phyloP scores from a whole-genome alignment of 768 basidiomycete species.

The Cystoderma amianthinum region DNA sequence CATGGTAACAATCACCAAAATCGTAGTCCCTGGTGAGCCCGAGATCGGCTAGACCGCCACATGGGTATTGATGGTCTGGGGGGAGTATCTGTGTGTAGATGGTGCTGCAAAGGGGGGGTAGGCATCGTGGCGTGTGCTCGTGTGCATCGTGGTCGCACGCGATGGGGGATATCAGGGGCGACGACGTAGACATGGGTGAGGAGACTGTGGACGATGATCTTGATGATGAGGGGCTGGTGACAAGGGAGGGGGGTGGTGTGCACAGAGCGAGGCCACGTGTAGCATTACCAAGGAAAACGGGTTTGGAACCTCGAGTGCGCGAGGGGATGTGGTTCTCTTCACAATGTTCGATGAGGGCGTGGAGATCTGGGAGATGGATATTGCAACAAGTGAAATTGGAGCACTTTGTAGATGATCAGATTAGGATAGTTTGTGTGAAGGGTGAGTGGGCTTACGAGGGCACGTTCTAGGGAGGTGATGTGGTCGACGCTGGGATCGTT shows the following conservation, averaged over 20 bases:
- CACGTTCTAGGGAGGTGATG: constrained; percentile 18
- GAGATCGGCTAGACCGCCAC: neutral
- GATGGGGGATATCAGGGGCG: constrained; percentile 3
- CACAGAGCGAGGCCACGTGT: neutral
- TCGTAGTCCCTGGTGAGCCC: neutral
- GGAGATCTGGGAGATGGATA: constrained; percentile 35
- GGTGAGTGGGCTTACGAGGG: constrained; percentile 14
- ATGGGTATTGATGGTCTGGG: neutral
- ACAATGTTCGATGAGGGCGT: constrained; percentile 45
- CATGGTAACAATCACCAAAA: neutral
- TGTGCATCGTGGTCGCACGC: constrained; percentile 1
- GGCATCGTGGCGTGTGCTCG: neutral
- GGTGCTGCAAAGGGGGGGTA: neutral
- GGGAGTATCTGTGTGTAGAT: constrained; percentile 7
- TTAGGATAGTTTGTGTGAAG: constrained; percentile 5
- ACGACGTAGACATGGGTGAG: neutral
- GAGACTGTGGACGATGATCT: constrained; percentile 2
- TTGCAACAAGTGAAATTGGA: constrained; percentile 43
- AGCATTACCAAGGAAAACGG: constrained; percentile 18
- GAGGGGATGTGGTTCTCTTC: constrained; percentile 28
- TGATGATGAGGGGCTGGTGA: constrained; percentile 7
- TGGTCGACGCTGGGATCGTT: constrained; percentile 10
- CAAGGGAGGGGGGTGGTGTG: constrained; percentile 10
- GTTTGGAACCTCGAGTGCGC: constrained; percentile 19
- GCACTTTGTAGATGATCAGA: constrained; percentile 12